Base-by-base conservation (phyloP, 805 yeast genomes). In the Candida morakotiae region DNA sequence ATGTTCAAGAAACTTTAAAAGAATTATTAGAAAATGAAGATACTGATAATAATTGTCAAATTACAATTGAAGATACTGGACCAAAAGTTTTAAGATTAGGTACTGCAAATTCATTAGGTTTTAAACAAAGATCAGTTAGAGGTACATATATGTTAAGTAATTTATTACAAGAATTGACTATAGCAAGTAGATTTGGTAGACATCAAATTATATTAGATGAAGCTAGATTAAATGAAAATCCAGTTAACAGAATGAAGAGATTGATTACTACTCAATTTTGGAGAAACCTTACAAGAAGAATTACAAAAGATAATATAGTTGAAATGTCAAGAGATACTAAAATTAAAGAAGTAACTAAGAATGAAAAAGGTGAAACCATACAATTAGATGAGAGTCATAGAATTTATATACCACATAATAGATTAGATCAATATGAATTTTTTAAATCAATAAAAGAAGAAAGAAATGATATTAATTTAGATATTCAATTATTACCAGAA, bases 111-210 rank as follows among this genome's bases (percentile, higher is more conserved):
- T 87, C 95, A 3, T 77, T 80, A 50, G 97, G 96, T 1, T 86
- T 62, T 62, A 80, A 77, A 26, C 81, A 76, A 47, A 74, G 75
- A 38, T 85, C 81, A 42, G 72, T 88, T 39, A 66, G 95, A 41
- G 97, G 97, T 3, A 88, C 96, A 0, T 88, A 88, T 53, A 84
- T 84, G 89, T 63, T 88, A 34, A 81, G 93, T 0, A 89, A 89
- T 58, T 61, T 89, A 27, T 68, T 88, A 39, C 96, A 88, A 62
- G 97, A 88, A 59, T 68, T 88, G 46, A 87, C 96, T 0, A 79
- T 87, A 43, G 96, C 96, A 10, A 78, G 84, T 53, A 67, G 83
- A 39, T 75, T 80, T 56, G 95, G 95, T 7, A 71, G 91, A 44
- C 79, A 77, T 44, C 83, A 79, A 52, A 79, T 87, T 69, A 69